Evolutionary conservation across 768 basidiomycete species (phyloP), one percentile per base, ranked within the genome.

Genomic region (Mycena rebaudengoi): DNA sequence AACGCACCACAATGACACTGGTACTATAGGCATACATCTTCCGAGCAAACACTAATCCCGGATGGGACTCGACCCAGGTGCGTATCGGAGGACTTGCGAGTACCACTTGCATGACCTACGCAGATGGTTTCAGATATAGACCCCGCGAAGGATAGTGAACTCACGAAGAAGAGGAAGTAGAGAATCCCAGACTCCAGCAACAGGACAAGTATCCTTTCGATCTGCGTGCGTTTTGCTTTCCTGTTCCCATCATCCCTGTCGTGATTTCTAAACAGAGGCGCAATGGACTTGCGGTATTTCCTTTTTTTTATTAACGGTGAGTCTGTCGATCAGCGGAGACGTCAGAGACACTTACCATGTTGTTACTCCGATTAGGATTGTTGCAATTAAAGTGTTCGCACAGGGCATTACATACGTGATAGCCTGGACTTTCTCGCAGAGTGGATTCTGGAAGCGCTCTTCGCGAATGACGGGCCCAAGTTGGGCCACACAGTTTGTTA

Each of bases 1-100:
- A 37, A 57, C 55, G 14, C 14, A 57, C 60, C 43, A 62, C 60
- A 16, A 62, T 46, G 45, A 54, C 46, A 39, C 62, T 63, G 30
- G 46, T 30, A 12, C 20, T 39, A 37, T 63, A 63, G 30, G 25
- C 13, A 32, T 40, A 57, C 33, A 63, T 50, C 16, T 30, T 48
- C 18, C 39, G 21, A 5, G 40, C 45, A 8, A 63, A 49, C 6
- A 16, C 11, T 16, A 57, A 16, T 2, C 37, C 46, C 4, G 62
- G 37, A 2, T 32, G 28, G n/a, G 45, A 30, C 7, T 43, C 25
- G 20, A 35, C 37, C 37, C 26, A 14, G 16, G 43, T 12, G 25
- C 50, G 37, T 13, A 63, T 39, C 10, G 28, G 23, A 1, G 32
- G 44, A 30, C 32, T 41, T 28, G 30, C 45, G 7, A 26, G 37